A percentile compares a stretch with the other conserved stretches of the same genome.
phyloP scores from a whole-genome alignment of 2,329 filamentous ascomycete species.

The Paracoccidioides lutzii region DNA sequence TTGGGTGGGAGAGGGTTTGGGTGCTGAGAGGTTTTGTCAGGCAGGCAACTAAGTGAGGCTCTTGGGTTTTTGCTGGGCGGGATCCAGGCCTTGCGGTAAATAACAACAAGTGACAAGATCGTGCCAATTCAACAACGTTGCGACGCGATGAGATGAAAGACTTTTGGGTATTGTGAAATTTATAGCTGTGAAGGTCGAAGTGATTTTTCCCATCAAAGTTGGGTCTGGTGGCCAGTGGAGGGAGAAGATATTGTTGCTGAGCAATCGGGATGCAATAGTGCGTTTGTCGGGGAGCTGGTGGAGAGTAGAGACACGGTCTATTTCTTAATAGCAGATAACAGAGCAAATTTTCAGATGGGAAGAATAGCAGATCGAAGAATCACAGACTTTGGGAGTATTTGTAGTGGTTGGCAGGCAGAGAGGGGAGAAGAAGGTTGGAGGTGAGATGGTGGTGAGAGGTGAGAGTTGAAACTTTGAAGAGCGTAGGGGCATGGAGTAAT shows the following conservation, averaged over 20 bases:
- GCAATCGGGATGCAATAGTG: not conserved
- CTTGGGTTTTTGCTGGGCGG: not conserved
- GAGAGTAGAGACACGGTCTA: not conserved
- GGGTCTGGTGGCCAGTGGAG: constrained; percentile 1
- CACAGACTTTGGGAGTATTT: not conserved
- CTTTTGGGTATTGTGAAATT: too few species aligned
- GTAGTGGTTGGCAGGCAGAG: not conserved
- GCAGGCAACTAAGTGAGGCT: not conserved
- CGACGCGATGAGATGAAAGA: not conserved
- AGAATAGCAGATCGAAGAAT: not conserved
- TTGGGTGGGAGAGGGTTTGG: not conserved
- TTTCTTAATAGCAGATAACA: not conserved
- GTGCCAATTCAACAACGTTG: not conserved
- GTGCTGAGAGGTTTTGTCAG: not conserved
- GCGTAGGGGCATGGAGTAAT: not conserved
- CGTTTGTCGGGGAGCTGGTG: not conserved
- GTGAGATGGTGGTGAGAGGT: not conserved
- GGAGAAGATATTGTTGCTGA: constrained; percentile 2
- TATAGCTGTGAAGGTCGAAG: not conserved
- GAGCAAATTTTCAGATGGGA: not conserved
- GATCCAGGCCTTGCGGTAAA: not conserved
- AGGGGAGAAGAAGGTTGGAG: not conserved
- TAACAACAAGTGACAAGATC: not conserved
- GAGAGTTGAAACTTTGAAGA: not conserved
- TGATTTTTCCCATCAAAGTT: not conserved